phyloP scores from a whole-genome alignment of 2,329 filamentous ascomycete species.

The Aspergillus ibericus region DNA sequence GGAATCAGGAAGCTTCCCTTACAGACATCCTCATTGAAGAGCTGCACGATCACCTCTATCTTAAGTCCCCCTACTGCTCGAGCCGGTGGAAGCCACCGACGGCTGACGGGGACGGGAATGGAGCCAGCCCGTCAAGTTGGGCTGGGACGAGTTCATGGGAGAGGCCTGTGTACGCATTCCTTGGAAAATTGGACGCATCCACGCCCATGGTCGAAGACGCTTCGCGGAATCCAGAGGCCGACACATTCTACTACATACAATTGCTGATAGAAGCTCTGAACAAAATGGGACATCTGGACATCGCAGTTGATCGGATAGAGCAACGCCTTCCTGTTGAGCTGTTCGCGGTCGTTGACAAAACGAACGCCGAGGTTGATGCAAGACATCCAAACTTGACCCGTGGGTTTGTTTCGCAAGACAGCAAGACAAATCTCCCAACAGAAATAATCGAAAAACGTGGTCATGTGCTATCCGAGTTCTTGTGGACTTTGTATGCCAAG shows the following conservation, averaged over 20 bases:
- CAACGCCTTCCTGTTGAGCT: conserved; percentile 91
- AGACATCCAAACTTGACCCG: conserved; percentile 81
- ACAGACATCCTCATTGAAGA: conserved; percentile 98
- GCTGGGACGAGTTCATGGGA: conserved; percentile 48
- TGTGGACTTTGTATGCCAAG: conserved; percentile 91
- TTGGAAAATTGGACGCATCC: conserved; percentile 58
- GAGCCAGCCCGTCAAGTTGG: conserved; percentile 24
- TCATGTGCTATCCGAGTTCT: conserved; percentile 83
- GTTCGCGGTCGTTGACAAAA: conserved; percentile 91
- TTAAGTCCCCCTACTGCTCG: conserved; percentile 97
- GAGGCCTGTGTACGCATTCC: conserved; percentile 56
- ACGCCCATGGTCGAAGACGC: conserved; percentile 75
- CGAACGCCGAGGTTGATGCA: conserved; percentile 89
- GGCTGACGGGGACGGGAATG: conserved; percentile 35
- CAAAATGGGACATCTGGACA: conserved; percentile 81
- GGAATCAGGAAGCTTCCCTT: conserved; percentile 86
- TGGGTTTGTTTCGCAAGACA: conserved; percentile 48
- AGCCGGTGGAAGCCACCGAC: conserved; percentile 84
- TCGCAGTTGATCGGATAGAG: conserved; percentile 85
- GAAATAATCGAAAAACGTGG: conserved; percentile 74
- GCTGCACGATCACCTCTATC: conserved; percentile 92
- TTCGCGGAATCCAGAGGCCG: conserved; percentile 87
- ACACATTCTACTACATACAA: conserved; percentile 91
- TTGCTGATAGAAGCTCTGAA: conserved; percentile 86
- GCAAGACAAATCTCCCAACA: conserved; percentile 58